phyloP scores from a whole-genome alignment of 345 rosid species.

The Euphorbia tirucalli region DNA sequence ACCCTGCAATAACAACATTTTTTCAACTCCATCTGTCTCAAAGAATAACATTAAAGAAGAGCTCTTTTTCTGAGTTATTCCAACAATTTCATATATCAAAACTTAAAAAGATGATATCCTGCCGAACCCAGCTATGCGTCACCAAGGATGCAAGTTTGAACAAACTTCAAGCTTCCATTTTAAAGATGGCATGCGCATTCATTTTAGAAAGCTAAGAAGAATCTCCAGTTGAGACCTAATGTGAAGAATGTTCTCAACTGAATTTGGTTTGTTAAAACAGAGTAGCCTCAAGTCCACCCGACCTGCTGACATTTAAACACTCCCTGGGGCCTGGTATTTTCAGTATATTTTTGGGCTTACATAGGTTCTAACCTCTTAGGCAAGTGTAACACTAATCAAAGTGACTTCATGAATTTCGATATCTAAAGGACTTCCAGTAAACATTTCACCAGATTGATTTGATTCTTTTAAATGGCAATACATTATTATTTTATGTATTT shows the following conservation, averaged over 20 bases:
- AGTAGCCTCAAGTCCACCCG: neutral
- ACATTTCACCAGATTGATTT: neutral
- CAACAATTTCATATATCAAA: no score
- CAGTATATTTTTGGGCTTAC: neutral
- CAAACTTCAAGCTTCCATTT: neutral
- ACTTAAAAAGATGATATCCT: neutral
- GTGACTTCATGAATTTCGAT: neutral
- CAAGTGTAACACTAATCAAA: neutral
- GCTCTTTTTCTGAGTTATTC: neutral
- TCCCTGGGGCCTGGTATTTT: neutral
- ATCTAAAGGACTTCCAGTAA: neutral
- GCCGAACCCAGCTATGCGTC: neutral
- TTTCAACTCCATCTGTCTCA: conserved; percentile 19
- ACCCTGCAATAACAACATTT: conserved; percentile 54
- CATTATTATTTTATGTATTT: no score
- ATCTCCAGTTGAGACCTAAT: neutral
- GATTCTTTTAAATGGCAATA: no score
- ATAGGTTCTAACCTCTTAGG: neutral
- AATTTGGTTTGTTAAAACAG: neutral
- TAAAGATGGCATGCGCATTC: neutral
- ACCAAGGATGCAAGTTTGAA: neutral
- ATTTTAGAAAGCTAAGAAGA: neutral
- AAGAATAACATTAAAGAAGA: neutral
- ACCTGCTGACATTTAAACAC: neutral
- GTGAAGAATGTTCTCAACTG: no score